Conservation (phyloP, 208 protist genomes). For the Trypanosoma congolense region DNA sequence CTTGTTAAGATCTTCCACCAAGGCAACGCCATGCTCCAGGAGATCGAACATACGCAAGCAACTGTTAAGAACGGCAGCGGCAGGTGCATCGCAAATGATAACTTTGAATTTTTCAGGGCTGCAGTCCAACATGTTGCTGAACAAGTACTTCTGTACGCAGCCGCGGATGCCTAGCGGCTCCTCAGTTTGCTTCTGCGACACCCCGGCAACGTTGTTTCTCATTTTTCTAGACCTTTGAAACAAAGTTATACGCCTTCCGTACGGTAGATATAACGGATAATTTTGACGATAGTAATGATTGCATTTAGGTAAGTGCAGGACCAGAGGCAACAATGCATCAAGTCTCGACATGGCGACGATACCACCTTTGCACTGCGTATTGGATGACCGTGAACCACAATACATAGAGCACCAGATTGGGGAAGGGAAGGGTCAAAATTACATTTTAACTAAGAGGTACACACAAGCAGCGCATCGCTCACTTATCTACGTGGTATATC, state of each 20-base stretch:
- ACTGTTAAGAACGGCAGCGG: conserved; percentile 48
- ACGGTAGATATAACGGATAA: no score
- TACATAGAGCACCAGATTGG: no score
- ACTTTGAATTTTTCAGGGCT: conserved; percentile 57
- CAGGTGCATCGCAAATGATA: conserved; percentile 57
- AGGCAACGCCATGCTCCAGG: conserved; percentile 66
- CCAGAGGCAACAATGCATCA: conserved; percentile 3
- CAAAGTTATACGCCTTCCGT: no score
- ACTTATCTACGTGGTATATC: no score
- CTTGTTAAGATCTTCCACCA: conserved; percentile 68
- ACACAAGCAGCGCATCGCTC: no score
- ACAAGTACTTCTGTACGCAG: conserved; percentile 47
- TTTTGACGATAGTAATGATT: no score
- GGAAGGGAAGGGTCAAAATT: no score
- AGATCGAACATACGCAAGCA: conserved; percentile 72
- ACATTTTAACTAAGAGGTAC: no score
- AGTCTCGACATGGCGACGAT: neutral
- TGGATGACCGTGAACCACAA: no score
- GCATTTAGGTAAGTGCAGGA: no score
- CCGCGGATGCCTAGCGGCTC: conserved; percentile 38
- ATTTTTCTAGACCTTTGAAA: neutral
- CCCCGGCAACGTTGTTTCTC: neutral
- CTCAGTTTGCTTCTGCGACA: neutral
- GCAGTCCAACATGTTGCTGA: conserved; percentile 54
- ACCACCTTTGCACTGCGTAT: no score